Base-by-base conservation (phyloP, 1,284 basidiomycete species). In the Ceratobasidium sp. region DNA sequence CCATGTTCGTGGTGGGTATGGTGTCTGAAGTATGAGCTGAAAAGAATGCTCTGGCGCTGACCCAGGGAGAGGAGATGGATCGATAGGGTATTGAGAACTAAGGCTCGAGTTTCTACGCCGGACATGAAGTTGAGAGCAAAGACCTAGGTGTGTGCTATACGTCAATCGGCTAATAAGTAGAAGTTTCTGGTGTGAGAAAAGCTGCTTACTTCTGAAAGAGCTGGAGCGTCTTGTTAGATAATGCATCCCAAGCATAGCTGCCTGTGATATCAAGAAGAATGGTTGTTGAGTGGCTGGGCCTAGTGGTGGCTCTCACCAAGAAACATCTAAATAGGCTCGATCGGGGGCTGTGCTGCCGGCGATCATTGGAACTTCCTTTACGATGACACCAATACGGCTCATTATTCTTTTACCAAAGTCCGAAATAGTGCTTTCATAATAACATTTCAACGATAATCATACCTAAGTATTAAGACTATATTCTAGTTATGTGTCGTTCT, bases 11-110 rank as follows among this genome's bases (percentile, higher is more conserved):
- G 78, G 78, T 61, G 76, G 78, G n/a, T 67, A 57, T 3, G 38
- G 48, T 9, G 78, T 78, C 40, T 78, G 78, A 26, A 79, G 57
- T 56, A 79, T 66, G 59, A 79, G 77, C 20, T 69, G 77, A 46
- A 71, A 71, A 20, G 71, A 57, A 66, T 79, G 78, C 23, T 79
- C 69, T 20, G 78, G 78, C 4, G 76, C 62, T 3, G 78, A 68
- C 17, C 78, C 78, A 46, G 66, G 69, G 17, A 79, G 70, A 12
- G 78, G 78, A 42, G 73, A 77, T 23, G 69, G 57, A 54, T 75
- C 67, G 68, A 79, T 70, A 12, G 78, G 66, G 54, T 79, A 76
- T 61, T 71, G 46, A 13, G 78, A 33, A 33, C 44, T 17, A 26
- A 70, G 52, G 26, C 28, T 23, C 6, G 44, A 48, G 44, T 38